Evolutionary conservation across 2,329 filamentous ascomycete genomes (phyloP), one percentile per base, ranked within the genome.

Genomic region (Verticillium nonalfalfae): DNA sequence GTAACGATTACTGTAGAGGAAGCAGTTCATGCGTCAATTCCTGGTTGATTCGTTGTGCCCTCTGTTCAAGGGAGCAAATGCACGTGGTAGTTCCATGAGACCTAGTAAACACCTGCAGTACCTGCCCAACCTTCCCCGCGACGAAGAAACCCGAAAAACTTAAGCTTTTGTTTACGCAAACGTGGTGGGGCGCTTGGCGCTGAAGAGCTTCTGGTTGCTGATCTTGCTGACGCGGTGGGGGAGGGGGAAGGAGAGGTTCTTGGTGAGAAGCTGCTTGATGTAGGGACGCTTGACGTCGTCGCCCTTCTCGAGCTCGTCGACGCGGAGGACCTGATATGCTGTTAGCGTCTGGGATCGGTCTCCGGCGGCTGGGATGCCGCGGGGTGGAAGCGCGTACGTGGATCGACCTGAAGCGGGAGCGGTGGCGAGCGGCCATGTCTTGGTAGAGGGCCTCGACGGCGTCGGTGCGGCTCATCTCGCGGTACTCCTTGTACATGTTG

Each of bases 401-500:
- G 79, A 99, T 95, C 72, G 91, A 96, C 83, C 95, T 89, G 87
- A 99, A 99, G 76, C 95, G 91, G 76, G 95, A 90, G 78, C 91
- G 93, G 89, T 99, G 95, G 80, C 95, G 92, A 80, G 96, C 94
- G 73, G 95, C 93, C 95, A 99, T 98, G 85, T 99, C 95, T 83
- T 95, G 91, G 90, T 99, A 99, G 78, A 99, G 88, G 72, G 94
- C 83, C 83, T 98, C 91, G 75, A 98, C 94, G 70, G 95, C 95
- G 72, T 95, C 94, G 76, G 90, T 91, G 81, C 95, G 88, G 78
- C 91, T 94, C 87, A 98, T 91, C 87, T 98, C 95, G 79, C 95
- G 91, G 90, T 97, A 98, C 90, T 99, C 95, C 90, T 98, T 98
- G 92, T 99, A 99, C 95, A 99, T 99, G 90, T 99, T 99, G 93